Conservation (phyloP, 2,329 filamentous ascomycete species). For the Beauveria asiatica region DNA sequence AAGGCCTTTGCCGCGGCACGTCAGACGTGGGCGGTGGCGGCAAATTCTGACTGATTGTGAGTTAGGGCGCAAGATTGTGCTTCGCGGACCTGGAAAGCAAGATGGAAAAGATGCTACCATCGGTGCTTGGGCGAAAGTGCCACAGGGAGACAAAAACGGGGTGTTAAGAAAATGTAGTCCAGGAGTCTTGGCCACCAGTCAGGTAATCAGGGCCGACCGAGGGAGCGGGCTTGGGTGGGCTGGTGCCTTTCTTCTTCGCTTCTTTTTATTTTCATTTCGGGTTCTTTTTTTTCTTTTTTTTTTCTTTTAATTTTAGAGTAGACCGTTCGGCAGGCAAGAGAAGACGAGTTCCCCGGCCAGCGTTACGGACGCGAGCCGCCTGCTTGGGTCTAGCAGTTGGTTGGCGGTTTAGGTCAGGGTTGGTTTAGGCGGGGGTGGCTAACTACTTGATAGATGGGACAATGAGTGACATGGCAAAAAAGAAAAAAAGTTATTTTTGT, state of each 20-base stretch:
- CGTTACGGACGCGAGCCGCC: not conserved
- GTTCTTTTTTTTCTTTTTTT: not conserved
- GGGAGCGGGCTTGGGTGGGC: not conserved
- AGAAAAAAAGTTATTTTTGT: constrained; percentile 1
- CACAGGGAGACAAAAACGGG: not conserved
- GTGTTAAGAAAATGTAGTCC: not conserved
- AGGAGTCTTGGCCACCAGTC: not conserved
- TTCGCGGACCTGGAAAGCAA: too few relatives aligned
- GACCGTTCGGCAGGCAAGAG: not conserved
- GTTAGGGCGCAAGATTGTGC: too few relatives aligned
- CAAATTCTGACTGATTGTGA: too few relatives aligned
- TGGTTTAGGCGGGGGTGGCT: too few relatives aligned
- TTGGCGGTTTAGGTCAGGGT: too few relatives aligned
- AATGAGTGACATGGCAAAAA: too few relatives aligned
- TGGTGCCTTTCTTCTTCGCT: not conserved
- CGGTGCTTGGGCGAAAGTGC: too few relatives aligned
- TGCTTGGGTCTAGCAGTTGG: not conserved
- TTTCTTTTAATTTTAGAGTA: not conserved
- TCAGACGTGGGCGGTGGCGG: too few relatives aligned
- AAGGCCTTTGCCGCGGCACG: too few relatives aligned
- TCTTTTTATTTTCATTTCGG: not conserved
- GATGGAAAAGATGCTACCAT: too few relatives aligned
- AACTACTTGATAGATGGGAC: too few relatives aligned
- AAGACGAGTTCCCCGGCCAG: not conserved
- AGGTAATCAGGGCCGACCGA: not conserved